Conservation (phyloP, 257 asterid genomes). For the Solanum etuberosum region DNA sequence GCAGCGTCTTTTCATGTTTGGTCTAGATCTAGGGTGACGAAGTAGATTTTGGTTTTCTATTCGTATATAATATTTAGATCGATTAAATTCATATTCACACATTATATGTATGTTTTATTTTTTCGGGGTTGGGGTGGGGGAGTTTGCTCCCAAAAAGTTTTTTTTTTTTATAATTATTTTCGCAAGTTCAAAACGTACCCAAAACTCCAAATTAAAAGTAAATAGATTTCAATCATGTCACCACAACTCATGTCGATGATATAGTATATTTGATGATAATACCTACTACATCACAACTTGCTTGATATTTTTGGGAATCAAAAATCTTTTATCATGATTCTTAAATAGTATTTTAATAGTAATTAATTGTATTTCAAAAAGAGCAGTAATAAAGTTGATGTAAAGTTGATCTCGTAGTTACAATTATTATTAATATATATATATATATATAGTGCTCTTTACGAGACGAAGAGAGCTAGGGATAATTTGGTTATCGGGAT, state of each 20-base stretch:
- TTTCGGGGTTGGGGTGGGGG: neutral
- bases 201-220: accelerated
- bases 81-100: neutral
- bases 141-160: neutral
- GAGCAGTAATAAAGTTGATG: neutral
- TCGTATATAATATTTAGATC: accelerated
- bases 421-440: neutral
- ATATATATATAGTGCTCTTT: neutral
- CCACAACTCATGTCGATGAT: accelerated
- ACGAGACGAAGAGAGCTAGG: neutral
- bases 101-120: neutral
- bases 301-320: neutral
- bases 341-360: neutral
- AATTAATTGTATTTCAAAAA: neutral
- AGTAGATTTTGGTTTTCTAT: neutral
- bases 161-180: neutral
- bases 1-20: neutral
- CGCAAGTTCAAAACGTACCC: accelerated
- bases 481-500: neutral
- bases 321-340: neutral
- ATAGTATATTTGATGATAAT: neutral
- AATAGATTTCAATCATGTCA: neutral
- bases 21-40: neutral
- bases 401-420: neutral
- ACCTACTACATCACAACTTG: neutral